phyloP scores from a whole-genome alignment of 2,329 filamentous ascomycete species.

The Hymenoscyphus fructigenus region DNA sequence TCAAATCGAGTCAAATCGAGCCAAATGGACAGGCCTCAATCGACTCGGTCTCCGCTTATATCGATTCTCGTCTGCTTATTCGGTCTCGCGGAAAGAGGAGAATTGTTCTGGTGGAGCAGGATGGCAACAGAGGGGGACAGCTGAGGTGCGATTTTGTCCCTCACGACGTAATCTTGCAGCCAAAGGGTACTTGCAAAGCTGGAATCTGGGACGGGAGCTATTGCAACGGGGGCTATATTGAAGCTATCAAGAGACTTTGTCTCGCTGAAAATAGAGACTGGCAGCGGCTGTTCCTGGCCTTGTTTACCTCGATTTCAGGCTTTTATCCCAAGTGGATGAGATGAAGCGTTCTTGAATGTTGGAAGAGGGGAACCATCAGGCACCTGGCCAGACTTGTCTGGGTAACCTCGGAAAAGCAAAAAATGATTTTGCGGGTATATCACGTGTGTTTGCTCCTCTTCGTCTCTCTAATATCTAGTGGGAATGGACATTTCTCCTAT shows the following conservation, averaged over 20 bases:
- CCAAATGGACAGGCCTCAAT: constrained; percentile 11
- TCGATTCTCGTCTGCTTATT: constrained; percentile 19
- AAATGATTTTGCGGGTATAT: neutral
- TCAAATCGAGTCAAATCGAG: neutral
- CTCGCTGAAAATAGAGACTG: constrained; percentile 3
- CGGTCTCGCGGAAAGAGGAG: neutral
- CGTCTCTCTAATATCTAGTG: too few species aligned
- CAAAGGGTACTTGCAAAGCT: neutral
- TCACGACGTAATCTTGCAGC: neutral
- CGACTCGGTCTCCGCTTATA: constrained; percentile 10
- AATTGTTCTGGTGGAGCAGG: neutral
- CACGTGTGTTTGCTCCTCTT: too few species aligned
- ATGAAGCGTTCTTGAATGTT: neutral
- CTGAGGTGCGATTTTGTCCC: constrained; percentile 9
- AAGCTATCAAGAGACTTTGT: neutral
- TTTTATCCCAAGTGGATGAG: neutral
- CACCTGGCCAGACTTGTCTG: neutral
- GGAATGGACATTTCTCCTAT: too few species aligned
- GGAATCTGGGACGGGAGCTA: constrained; percentile 23
- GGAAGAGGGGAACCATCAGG: neutral
- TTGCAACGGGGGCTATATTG: constrained; percentile 16
- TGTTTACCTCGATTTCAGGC: neutral
- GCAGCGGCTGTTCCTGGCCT: constrained; percentile 24
- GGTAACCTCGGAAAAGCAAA: neutral
- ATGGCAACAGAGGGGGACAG: neutral